Percentiles rank a stretch among this genome's conserved stretches.
phyloP scores from a whole-genome alignment of 805 yeast genomes.

The Suhomyces canberraensis region DNA sequence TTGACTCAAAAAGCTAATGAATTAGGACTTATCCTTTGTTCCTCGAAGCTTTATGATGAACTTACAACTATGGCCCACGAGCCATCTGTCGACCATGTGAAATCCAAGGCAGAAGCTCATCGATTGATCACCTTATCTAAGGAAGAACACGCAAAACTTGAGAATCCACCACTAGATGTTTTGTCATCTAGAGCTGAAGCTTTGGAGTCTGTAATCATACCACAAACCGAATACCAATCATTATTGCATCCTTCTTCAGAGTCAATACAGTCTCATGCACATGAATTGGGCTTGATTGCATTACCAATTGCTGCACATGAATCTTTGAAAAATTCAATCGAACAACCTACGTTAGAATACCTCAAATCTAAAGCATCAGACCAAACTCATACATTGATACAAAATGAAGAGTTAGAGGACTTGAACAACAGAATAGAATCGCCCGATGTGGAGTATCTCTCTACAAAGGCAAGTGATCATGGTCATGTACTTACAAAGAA shows the following conservation, averaged over 20 bases:
- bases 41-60: slow-evolving; percentile 29
- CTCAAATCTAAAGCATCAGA: slow-evolving; percentile 3
- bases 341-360: slow-evolving; percentile 6
- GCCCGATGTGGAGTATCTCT: slow-evolving; percentile 17
- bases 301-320: slow-evolving; percentile 12
- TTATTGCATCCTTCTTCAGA: slow-evolving; percentile 22
- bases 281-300: slow-evolving; percentile 14
- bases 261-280: slow-evolving; percentile 32
- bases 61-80: slow-evolving; percentile 22
- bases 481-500: slow-evolving; percentile 7
- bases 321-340: slow-evolving; percentile 6
- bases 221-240: slow-evolving; percentile 2
- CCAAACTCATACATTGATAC: slow-evolving; percentile 3
- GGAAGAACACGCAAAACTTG: slow-evolving; percentile 2
- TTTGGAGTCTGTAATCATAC: slow-evolving; percentile 11
- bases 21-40: slow-evolving; percentile 29
- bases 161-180: slow-evolving; percentile 18
- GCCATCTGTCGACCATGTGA: slow-evolving; percentile 24
- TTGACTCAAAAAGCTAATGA: slow-evolving; percentile 34
- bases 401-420: slow-evolving; percentile 9
- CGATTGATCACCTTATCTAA: slow-evolving; percentile 8
- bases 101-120: slow-evolving; percentile 17
- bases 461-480: slow-evolving; percentile 4
- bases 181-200: slow-evolving; percentile 12
- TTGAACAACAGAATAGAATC: slow-evolving; percentile 11